Conservation (phyloP, 441 rosid species). For the Metrosideros polymorpha region DNA sequence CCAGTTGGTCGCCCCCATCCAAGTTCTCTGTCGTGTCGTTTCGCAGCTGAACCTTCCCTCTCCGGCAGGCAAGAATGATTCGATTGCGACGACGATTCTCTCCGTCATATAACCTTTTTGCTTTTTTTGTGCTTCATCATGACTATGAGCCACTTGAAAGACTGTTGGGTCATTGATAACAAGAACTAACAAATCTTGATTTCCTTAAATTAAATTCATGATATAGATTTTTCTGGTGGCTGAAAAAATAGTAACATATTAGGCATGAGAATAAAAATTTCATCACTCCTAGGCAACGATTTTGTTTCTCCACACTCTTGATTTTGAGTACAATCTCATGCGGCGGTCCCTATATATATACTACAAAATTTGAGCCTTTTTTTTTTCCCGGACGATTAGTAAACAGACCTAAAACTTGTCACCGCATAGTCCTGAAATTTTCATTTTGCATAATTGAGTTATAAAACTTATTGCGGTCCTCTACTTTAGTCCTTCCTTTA, state of each 20-base stretch:
- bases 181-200: neutral
- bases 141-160: neutral
- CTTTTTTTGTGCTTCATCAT: neutral
- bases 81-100: neutral
- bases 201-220: neutral
- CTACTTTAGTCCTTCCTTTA: neutral
- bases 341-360: fast-evolving
- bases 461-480: neutral
- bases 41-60: neutral
- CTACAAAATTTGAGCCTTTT: neutral
- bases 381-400: fast-evolving
- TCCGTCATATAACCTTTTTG: neutral
- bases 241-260: neutral
- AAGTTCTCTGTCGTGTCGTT: neutral
- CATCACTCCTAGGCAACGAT: neutral
- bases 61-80: neutral
- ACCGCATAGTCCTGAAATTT: too few relatives aligned
- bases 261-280: neutral
- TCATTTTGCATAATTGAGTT: too few relatives aligned
- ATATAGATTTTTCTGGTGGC: neutral
- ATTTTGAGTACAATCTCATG: neutral
- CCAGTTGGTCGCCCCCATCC: neutral
- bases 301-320: neutral
- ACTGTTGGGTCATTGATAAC: neutral
- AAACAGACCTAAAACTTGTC: neutral